Evolutionary conservation across 2,329 filamentous ascomycete genomes (phyloP).

Genomic region (Cordyceps sp.): DNA sequence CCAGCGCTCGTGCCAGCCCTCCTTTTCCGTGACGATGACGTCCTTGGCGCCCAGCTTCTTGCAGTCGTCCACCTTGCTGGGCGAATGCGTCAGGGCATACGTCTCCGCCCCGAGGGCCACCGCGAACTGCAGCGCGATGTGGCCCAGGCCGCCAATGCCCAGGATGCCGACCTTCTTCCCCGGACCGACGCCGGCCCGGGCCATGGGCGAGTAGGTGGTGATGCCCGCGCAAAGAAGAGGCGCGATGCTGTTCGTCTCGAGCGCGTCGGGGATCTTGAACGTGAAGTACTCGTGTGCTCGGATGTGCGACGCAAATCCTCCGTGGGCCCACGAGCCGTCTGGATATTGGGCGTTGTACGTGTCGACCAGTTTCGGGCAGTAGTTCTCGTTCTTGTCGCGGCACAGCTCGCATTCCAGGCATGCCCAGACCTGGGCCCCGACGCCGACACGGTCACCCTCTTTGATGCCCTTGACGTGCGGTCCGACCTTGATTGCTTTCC

Average conservation of each 20-base stretch:
- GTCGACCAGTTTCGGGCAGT: conserved; percentile 28
- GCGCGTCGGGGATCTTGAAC: conserved; percentile 37
- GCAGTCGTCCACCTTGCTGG: conserved; percentile 41
- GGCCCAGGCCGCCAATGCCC: conserved; percentile 57
- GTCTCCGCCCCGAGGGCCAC: conserved; percentile 52
- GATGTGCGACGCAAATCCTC: conserved; percentile 39
- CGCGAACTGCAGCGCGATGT: conserved; percentile 56
- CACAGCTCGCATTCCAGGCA: conserved; percentile 34
- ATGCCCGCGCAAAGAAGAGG: conserved; percentile 68
- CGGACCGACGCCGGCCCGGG: conserved; percentile 48
- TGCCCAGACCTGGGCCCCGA: conserved; percentile 42
- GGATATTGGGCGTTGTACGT: conserved; percentile 43
- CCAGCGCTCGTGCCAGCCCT: conserved; percentile 41
- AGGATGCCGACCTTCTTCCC: conserved; percentile 57
- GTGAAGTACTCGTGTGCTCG: conserved; percentile 39
- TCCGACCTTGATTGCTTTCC: conserved; percentile 32
- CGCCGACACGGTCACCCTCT: conserved; percentile 46
- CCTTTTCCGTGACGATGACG: conserved; percentile 27
- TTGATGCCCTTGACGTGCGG: conserved; percentile 28
- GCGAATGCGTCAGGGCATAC: conserved; percentile 45
- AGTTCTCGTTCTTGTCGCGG: conserved; percentile 31
- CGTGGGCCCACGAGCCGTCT: conserved; percentile 45
- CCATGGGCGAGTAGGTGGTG: conserved; percentile 55
- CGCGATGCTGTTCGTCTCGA: conserved; percentile 32
- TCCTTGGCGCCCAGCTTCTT: conserved; percentile 44